Base-by-base conservation (phyloP, 768 basidiomycete genomes). In the Rhodotorula graminis region DNA sequence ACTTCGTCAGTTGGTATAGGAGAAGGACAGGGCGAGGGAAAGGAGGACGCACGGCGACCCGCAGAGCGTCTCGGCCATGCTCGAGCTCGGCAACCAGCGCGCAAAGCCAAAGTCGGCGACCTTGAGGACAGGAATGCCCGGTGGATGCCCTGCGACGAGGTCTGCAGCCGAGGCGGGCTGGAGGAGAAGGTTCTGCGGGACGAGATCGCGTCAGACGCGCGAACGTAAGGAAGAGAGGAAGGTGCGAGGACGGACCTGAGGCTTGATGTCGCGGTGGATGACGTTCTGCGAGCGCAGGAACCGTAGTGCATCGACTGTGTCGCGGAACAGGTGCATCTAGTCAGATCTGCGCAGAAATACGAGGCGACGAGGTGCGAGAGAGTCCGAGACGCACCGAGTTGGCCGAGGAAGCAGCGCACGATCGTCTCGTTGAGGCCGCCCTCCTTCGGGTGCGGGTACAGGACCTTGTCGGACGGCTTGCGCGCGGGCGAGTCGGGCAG, bases 81-180 rank as follows among this genome's bases (percentile, higher is more conserved):
- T 90, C 14, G 91, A 88, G 47, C 89, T 90, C 0, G 94, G 93
- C 3, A 99, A 83, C 31, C 89, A 91, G 27, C 96, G 87, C 0
- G 96, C 96, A 78, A 99, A 99, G 0, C 96, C 96, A 80, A 99
- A 99, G 81, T 98, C 96, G 25, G 96, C 96, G 2, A 98, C 88
- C 82, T 98, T 97, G 77, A 99, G 87, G 33, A 98, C 87, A 2
- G 96, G 96, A 5, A 97, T 90, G 12, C 95, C 93, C 3, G 90
- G 81, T 0, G 93, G 93, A 81, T 97, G 93, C 5, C 94, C 93
- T 56, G 89, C 86, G 0, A 86, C 86, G n/a, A 92, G 82, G 78
- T 96, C 93, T 65, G 88, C 87, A 7, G 86, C 84, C 0, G 89
- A 85, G 0, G 93, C 87, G 1, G 95, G 91, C 68, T 88, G 91